A percentile compares a stretch with the other conserved stretches of the same genome.
Evolutionary conservation across 2,329 filamentous ascomycete species (phyloP).

Genomic region (Pseudocercospora musae): DNA sequence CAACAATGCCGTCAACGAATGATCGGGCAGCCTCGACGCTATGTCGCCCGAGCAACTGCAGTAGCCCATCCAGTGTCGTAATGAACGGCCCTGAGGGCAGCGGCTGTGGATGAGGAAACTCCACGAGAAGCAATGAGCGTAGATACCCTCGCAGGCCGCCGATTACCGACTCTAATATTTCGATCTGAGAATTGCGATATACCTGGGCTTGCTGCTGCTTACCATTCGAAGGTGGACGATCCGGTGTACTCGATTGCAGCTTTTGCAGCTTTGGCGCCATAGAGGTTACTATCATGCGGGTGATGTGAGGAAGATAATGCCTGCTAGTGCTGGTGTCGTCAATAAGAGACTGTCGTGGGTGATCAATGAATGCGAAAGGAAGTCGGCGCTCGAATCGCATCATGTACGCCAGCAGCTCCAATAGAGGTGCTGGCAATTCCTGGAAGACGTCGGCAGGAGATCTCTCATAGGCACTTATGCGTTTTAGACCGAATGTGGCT

Average conservation of each 20-base stretch:
- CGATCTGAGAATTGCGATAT: constrained; percentile 43
- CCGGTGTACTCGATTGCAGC: constrained; percentile 25
- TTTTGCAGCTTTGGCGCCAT: constrained; percentile 35
- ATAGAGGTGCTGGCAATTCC: constrained; percentile 32
- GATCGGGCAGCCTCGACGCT: constrained; percentile 14
- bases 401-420: constrained; percentile 38
- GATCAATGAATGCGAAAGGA: constrained; percentile 29
- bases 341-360: constrained; percentile 29
- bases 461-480: background rate
- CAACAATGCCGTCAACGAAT: constrained; percentile 35
- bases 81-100: constrained; percentile 21
- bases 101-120: constrained; percentile 4
- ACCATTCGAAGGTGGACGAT: constrained; percentile 32
- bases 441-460: constrained; percentile 24
- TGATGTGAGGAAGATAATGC: constrained; percentile 34
- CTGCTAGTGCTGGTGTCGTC: constrained; percentile 22
- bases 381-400: constrained; percentile 34
- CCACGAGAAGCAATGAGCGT: constrained; percentile 22
- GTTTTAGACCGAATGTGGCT: constrained; percentile 38
- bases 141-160: constrained; percentile 29
- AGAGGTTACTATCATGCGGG: constrained; percentile 35
- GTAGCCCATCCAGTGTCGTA: constrained; percentile 31
- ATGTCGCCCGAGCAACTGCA: constrained; percentile 39
- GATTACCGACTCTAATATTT: constrained; percentile 32
- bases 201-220: constrained; percentile 43